Base-by-base conservation (phyloP, 495 filamentous ascomycete species). In the Penicillium pancosmium region DNA sequence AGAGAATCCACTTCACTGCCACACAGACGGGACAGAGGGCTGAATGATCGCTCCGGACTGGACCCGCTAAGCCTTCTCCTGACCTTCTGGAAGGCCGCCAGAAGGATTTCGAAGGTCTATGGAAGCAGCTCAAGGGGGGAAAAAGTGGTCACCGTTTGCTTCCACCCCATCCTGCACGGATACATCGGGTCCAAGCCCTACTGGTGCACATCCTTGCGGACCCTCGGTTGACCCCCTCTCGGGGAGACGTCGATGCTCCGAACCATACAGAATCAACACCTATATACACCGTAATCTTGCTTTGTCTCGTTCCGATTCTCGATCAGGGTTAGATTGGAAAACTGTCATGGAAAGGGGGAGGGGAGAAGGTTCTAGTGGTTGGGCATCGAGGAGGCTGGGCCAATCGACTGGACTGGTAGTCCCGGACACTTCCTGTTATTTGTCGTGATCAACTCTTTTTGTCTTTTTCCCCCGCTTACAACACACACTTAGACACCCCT, bases 31-130 rank as follows among this genome's bases (percentile, higher is more conserved):
- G 52, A 59, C 61, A 31, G 55, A 46, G 38, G 54, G 56, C 43
- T 53, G 50, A 27, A 58, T 35, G 50, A 58, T 61, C 54, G 46
- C 62, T 52, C 55, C 41, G 41, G 64, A 66, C 62, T 68, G 68
- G 61, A 52, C 64, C 63, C 56, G 72, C 74, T 69, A 77, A 73
- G 63, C 64, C 64, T 73, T 72, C 72, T 65, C 65, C 52, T 65
- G 65, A 66, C 59, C 74, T 77, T 77, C 74, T 72, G 66, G 74
- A 66, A 69, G 68, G 60, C 53, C 53, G 54, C 68, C 65, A 75
- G 74, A 77, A 77, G 72, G 65, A 60, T 58, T 67, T 64, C 60
- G 67, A 70, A 70, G 61, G 56, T 38, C 38, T 31, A 53, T 71
- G 57, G 69, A 73, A 73, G 68, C 54, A 52, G 12, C 6, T 12